Conservation (phyloP, 257 asterid species). For the Solanum chilense region DNA sequence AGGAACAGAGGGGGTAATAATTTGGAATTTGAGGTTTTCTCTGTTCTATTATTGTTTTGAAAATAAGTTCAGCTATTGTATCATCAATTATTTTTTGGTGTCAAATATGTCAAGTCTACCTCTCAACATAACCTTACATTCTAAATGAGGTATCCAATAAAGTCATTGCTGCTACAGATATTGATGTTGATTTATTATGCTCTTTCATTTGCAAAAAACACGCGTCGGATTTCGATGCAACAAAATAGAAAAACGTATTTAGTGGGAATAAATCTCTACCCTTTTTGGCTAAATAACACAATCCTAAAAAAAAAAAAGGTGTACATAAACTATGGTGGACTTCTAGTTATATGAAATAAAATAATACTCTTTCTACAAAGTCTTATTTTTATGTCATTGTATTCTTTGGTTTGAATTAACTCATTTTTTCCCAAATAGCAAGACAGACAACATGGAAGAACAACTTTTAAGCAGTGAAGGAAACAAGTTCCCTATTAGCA, state of each 20-base stretch:
- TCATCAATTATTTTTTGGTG: not conserved
- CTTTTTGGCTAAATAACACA: not conserved
- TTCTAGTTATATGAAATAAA: no score
- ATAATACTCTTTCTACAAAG: no score
- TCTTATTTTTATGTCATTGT: not conserved
- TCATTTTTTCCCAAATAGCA: not conserved
- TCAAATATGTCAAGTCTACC: not conserved
- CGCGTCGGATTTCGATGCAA: no score
- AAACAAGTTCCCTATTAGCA: not conserved
- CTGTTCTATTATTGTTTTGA: no score
- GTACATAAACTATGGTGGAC: not conserved
- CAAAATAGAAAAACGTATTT: no score
- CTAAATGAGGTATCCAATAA: not conserved
- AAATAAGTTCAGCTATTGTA: no score
- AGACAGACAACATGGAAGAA: not conserved
- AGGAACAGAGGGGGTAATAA: no score
- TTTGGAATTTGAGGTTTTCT: no score
- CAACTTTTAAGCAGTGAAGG: not conserved
- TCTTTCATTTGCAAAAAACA: not conserved
- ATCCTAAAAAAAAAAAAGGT: no score
- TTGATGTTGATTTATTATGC: not conserved
- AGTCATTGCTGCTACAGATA: not conserved
- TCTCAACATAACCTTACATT: not conserved
- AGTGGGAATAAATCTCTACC: not conserved
- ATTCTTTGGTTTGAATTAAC: not conserved